A percentile compares a stretch with the other conserved stretches of the same genome.
These are phyloP conservation scores for Cercospora sp. DNA, from an alignment of 2,329 filamentous ascomycete species.

Conservation along the genomic window DNA sequence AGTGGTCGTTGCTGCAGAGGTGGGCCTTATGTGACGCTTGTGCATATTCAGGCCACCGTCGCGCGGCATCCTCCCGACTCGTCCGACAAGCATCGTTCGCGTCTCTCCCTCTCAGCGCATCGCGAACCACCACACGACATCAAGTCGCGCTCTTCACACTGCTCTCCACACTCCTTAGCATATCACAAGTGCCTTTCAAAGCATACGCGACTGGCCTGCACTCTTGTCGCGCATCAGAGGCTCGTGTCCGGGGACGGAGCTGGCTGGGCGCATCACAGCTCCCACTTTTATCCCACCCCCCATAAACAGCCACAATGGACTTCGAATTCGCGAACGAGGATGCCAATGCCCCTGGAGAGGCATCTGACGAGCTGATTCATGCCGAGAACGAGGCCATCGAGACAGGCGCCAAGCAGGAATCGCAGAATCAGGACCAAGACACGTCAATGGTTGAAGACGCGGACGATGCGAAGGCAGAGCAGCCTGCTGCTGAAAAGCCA, in stretches of 20 bases:
- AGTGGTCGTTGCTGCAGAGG: not conserved
- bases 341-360: constrained; percentile 35
- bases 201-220: not conserved
- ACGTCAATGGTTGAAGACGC: constrained; percentile 39
- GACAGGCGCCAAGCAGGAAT: constrained; percentile 27
- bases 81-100: constrained; percentile 2
- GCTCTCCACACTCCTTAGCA: not conserved
- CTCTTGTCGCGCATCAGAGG: not conserved
- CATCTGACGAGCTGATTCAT: constrained; percentile 40
- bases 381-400: constrained; percentile 39
- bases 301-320: constrained; percentile 18
- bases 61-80: constrained; percentile 3
- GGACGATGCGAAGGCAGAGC: constrained; percentile 27
- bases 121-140: not conserved
- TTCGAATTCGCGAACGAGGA: constrained; percentile 37
- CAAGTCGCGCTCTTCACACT: not conserved
- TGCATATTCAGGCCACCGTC: not conserved
- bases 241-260: not conserved
- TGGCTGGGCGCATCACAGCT: constrained; percentile 3
- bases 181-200: not conserved
- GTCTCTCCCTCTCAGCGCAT: constrained; percentile 5
- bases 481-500: constrained; percentile 13
- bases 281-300: not conserved
- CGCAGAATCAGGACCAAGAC: constrained; percentile 32
- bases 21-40: not conserved